Evolutionary conservation across 2,329 filamentous ascomycete species (phyloP).

Genomic region (Fusarium cicatricum): DNA sequence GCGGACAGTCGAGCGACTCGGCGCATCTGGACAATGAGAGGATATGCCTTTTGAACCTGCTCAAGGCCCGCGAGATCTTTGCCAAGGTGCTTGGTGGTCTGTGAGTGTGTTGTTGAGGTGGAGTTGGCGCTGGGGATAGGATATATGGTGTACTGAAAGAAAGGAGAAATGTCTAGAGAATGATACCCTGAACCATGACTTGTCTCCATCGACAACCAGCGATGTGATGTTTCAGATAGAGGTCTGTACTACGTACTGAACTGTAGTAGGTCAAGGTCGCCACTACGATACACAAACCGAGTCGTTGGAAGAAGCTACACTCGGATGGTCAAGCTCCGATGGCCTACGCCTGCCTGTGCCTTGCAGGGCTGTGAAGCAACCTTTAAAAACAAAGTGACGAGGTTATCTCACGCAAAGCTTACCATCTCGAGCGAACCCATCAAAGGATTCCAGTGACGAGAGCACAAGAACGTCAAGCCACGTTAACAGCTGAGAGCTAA

Average conservation of each 20-base stretch:
- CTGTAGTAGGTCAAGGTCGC: neutral
- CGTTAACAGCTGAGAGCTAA: no score
- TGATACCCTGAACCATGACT: conserved; percentile 27
- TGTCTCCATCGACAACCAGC: neutral
- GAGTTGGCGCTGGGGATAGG: neutral
- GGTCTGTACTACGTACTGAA: no score
- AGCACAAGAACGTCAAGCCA: no score
- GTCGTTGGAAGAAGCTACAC: neutral
- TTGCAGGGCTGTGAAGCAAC: conserved; percentile 1
- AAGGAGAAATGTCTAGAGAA: conserved; percentile 12
- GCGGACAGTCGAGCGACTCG: conserved; percentile 91
- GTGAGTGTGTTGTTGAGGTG: conserved; percentile 34
- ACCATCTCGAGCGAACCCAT: neutral
- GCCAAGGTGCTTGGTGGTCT: conserved; percentile 81
- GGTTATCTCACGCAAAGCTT: conserved; percentile 1
- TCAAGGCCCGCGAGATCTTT: conserved; percentile 93
- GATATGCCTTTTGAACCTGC: conserved; percentile 84
- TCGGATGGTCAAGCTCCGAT: neutral
- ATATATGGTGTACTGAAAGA: conserved; percentile 7
- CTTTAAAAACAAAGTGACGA: neutral
- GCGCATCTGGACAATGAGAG: conserved; percentile 96
- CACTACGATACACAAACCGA: neutral
- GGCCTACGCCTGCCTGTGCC: neutral
- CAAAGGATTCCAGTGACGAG: no score
- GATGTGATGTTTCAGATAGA: neutral